Percentiles rank a stretch among this genome's conserved stretches.
phyloP scores from a whole-genome alignment of 148 eudicot species.

The Chenopodium formosanum region DNA sequence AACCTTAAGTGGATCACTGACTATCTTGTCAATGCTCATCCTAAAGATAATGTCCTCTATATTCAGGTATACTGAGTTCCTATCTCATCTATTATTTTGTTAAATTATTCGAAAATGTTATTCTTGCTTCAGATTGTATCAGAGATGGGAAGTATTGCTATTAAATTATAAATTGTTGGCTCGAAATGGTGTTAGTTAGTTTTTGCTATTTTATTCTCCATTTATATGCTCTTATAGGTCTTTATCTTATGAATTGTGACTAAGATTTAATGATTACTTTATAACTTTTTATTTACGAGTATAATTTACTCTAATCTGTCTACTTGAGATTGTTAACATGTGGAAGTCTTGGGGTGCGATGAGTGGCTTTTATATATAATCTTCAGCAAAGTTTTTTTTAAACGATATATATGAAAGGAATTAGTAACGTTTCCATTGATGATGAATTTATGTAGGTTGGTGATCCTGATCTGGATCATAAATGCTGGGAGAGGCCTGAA shows the following conservation, averaged over 20 bases:
- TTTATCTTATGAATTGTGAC: not conserved
- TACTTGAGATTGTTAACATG: not conserved
- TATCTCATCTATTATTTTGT: not conserved
- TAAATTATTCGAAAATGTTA: not conserved
- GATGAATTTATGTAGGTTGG: conserved; percentile 57
- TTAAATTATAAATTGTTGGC: not conserved
- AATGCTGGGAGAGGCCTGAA: conserved; percentile 95
- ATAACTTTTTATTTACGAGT: not conserved
- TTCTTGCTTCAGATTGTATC: not conserved
- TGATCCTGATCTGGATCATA: conserved; percentile 69
- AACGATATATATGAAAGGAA: not conserved
- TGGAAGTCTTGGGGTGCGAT: too few relatives aligned
- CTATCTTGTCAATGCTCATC: conserved; percentile 73
- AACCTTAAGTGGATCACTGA: conserved; percentile 91
- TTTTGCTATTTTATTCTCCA: not conserved
- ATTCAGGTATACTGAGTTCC: conserved; percentile 55
- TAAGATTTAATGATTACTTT: not conserved
- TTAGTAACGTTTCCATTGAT: not conserved
- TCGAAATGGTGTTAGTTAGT: not conserved
- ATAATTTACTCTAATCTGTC: not conserved
- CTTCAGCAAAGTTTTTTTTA: too few relatives aligned
- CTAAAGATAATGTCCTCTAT: conserved; percentile 65
- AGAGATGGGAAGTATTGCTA: not conserved
- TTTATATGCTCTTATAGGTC: not conserved
- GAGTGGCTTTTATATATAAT: too few relatives aligned